Conservation (phyloP, 176 grass and related monocot species). For the Carex cristatella region DNA sequence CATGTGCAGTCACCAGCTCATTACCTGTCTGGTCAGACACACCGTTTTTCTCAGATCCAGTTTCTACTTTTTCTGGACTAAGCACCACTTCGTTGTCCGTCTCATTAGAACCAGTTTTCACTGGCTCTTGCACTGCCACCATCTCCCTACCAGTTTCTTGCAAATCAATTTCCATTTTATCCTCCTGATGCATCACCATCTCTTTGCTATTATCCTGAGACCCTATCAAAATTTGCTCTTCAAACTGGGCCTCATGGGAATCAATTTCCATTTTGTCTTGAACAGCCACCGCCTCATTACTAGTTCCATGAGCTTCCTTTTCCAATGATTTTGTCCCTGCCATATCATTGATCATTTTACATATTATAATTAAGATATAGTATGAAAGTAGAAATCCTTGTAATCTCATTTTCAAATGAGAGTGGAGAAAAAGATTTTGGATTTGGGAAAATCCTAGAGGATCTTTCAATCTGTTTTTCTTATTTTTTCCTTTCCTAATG, state of each 20-base stretch:
- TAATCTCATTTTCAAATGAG: no score
- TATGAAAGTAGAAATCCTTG: background rate
- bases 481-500: no score
- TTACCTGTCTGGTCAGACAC: background rate
- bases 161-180: background rate
- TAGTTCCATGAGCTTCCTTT: background rate
- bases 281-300: background rate
- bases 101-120: slow-evolving; percentile 6
- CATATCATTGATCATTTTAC: background rate
- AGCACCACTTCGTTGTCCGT: background rate
- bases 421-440: no score
- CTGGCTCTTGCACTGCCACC: background rate
- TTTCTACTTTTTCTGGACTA: background rate
- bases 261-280: slow-evolving; percentile 21
- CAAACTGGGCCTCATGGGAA: background rate
- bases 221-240: background rate
- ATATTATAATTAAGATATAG: no score
- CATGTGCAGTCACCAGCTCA: background rate
- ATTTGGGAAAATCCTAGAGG: no score
- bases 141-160: background rate
- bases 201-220: background rate
- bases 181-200: background rate
- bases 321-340: background rate
- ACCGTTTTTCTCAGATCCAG: background rate
- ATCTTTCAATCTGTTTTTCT: no score